phyloP scores from a whole-genome alignment of 345 rosid species.

The Camelina hispida region DNA sequence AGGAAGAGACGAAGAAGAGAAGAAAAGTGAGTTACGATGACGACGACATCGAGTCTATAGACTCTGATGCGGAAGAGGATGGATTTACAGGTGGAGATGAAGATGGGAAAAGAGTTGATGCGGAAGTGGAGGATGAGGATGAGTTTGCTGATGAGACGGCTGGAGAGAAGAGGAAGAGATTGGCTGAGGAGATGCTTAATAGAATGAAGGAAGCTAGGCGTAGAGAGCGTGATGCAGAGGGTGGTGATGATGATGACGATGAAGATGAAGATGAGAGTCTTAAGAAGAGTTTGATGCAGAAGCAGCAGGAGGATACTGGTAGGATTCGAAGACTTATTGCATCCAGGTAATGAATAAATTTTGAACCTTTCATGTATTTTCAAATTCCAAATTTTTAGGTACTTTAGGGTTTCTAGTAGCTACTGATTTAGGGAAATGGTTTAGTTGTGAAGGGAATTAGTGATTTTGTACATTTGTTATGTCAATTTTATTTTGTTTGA shows the following conservation, averaged over 20 bases:
- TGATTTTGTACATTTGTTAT: neutral
- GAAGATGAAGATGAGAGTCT: conserved; percentile 65
- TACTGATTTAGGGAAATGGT: neutral
- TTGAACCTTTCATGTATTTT: neutral
- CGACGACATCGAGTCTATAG: conserved; percentile 67
- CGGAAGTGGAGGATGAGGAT: conserved; percentile 43
- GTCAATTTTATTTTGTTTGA: neutral
- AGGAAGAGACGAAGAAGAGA: conserved; percentile 52
- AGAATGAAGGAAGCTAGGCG: conserved; percentile 50
- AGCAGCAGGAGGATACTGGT: conserved; percentile 92
- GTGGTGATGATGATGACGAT: conserved; percentile 54
- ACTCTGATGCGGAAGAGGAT: conserved; percentile 57
- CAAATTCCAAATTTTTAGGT: neutral
- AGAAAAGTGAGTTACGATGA: conserved; percentile 58
- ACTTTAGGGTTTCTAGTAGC: neutral
- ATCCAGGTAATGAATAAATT: conserved; percentile 62
- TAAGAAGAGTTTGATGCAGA: conserved; percentile 68
- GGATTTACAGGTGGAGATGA: conserved; percentile 36
- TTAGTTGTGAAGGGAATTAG: neutral
- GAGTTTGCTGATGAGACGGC: conserved; percentile 69
- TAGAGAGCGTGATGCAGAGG: conserved; percentile 57
- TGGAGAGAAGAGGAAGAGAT: conserved; percentile 72
- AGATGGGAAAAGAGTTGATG: conserved; percentile 38
- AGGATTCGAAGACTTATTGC: conserved; percentile 72
- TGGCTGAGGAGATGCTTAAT: conserved; percentile 60